These are phyloP conservation scores for Theileria parva DNA, from an alignment of 169 alveolate species.

Conservation along the genomic window DNA sequence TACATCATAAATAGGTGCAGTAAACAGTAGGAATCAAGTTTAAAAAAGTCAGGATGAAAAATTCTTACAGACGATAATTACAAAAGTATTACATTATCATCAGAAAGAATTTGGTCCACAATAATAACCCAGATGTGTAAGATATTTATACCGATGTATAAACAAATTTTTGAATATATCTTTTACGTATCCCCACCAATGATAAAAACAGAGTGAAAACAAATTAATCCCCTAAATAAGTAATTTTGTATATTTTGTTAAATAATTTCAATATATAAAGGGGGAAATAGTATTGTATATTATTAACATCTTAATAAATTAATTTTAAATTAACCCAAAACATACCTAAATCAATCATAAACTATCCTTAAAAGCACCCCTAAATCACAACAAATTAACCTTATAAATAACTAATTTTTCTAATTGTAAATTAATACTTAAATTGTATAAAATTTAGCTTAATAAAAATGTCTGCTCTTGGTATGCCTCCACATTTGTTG, in stretches of 20 bases:
- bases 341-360: not conserved
- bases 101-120: not conserved
- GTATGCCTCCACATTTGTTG: constrained; percentile 81
- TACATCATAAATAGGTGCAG: constrained; percentile 3
- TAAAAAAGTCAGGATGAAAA: not conserved
- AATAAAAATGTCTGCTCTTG: constrained; percentile 77
- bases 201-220: not conserved
- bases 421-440: not conserved
- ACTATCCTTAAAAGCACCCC: not conserved
- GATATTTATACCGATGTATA: not conserved
- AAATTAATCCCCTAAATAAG: not conserved
- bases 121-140: not conserved
- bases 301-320: not conserved
- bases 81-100: not conserved
- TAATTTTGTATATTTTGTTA: not conserved
- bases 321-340: not conserved
- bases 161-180: not conserved
- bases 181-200: not conserved
- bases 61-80: not conserved
- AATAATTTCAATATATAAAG: not conserved
- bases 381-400: not conserved
- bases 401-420: not conserved
- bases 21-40: not conserved
- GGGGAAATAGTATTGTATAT: not conserved
- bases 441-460: not conserved